Evolutionary conservation across 352 stramenopile species (phyloP).

Genomic region (Phytophthora multivora): DNA sequence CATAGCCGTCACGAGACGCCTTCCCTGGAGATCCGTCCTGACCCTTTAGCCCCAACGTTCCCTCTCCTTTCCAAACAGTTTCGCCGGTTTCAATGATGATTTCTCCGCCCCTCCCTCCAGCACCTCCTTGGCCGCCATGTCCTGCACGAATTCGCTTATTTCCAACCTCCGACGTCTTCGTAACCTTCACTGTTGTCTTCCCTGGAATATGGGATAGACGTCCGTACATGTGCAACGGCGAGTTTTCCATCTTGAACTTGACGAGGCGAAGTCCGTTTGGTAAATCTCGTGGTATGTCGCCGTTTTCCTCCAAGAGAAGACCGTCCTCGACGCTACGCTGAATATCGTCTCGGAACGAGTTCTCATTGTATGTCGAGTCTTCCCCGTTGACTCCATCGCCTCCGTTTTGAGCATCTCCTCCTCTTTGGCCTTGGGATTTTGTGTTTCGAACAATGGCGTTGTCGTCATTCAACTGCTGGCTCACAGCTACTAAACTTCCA

Average conservation of each 20-base stretch:
- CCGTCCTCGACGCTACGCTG: not conserved
- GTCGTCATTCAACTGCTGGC: conserved; percentile 2
- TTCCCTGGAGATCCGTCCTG: conserved; percentile 4
- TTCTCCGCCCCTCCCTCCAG: conserved; percentile 9
- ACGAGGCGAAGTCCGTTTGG: not conserved
- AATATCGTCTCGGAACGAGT: conserved; percentile 1
- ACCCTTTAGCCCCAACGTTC: not conserved
- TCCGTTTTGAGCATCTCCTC: conserved; percentile 14
- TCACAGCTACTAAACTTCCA: conserved; percentile 13
- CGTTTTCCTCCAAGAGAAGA: not conserved
- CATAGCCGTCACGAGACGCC: conserved; percentile 6
- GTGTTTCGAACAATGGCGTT: not conserved
- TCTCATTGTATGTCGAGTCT: conserved; percentile 6
- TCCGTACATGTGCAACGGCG: conserved; percentile 1
- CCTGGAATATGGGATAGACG: not conserved
- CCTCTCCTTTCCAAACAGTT: conserved; percentile 1
- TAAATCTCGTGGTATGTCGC: not conserved
- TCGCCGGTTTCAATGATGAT: conserved; percentile 1
- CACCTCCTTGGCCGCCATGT: conserved; percentile 7
- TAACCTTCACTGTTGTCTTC: not conserved
- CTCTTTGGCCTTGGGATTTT: conserved; percentile 7
- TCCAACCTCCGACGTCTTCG: conserved; percentile 5
- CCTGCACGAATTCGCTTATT: not conserved
- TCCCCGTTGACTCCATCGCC: conserved; percentile 11
- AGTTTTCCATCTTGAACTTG: not conserved